Evolutionary conservation across 352 stramenopile species (phyloP), one percentile per base, ranked within the genome.

Genomic region (Globisporangium polare): DNA sequence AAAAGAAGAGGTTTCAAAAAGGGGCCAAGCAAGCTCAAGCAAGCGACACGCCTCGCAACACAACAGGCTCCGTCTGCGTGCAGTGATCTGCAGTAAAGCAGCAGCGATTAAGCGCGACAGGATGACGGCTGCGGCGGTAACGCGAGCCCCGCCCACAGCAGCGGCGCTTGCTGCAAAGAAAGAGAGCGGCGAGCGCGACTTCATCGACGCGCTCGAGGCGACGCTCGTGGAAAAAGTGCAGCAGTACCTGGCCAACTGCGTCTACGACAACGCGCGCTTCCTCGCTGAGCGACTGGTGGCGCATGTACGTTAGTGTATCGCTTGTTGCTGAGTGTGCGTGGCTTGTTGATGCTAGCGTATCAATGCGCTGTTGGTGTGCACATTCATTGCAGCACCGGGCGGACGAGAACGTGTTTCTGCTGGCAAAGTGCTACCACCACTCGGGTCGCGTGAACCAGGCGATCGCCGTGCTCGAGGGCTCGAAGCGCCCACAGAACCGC

Each of bases 201-300:
- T 22, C 26, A 51, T 55, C 49, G 70, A 73, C 35, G 70, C 65
- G 7, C 67, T 92, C 50, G 83, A 89, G 68, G 46, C 61, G 8
- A 73, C 67, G 60, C 79, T 92, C 7, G 60, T 57, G 52, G 63
- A 64, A 51, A 73, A 84, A 50, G 77, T 85, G 49, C 74, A 80
- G 55, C 73, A 75, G 57, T 83, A 77, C 58, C 57, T 93, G 59
- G 67, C 77, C 35, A 50, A 60, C 17, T 86, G 78, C 50, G 62
- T 95, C 31, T 77, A 83, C 60, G 71, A 79, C 2, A 92, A 87
- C 58, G 88, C 88, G 47, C 72, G 60, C 24, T 96, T 96, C 61
- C 71, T 96, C 54, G 86, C 86, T 27, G 88, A 96, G 63, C 67
- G 88, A 46, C 78, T 96, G 5, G 77, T 92, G 9, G 81, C 86